phyloP scores from a whole-genome alignment of 2,329 filamentous ascomycete genomes.

The Polychaeton citri region DNA sequence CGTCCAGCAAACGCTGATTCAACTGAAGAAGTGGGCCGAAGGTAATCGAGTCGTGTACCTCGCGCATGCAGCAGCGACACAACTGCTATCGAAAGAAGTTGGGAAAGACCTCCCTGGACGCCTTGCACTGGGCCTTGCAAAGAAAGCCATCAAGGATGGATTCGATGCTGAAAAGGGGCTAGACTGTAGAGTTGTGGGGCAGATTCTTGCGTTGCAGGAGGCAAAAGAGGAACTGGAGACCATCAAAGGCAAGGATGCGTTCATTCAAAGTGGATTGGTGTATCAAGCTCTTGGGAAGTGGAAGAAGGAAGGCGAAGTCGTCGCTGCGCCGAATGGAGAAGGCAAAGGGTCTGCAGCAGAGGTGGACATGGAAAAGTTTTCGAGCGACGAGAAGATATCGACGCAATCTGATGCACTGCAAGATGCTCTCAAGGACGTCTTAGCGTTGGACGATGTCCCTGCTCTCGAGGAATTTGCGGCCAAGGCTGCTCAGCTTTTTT shows the following conservation, averaged over 20 bases:
- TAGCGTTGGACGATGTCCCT: neutral
- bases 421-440: neutral
- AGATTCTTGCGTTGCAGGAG: constrained; percentile 18
- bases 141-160: constrained; percentile 18
- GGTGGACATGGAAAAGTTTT: neutral
- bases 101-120: constrained; percentile 13
- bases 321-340: constrained; percentile 1
- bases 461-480: constrained; percentile 8
- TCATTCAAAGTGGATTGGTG: constrained; percentile 18
- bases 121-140: constrained; percentile 16
- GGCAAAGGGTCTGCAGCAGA: neutral
- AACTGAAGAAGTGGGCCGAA: constrained; percentile 18
- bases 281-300: constrained; percentile 11
- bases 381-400: neutral
- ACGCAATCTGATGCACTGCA: neutral
- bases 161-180: constrained; percentile 17
- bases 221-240: constrained; percentile 14
- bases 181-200: constrained; percentile 19
- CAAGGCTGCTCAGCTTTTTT: constrained; percentile 14
- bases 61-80: constrained; percentile 22
- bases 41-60: constrained; percentile 19
- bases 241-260: constrained; percentile 8
- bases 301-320: constrained; percentile 1
- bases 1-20: constrained; percentile 21
- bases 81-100: constrained; percentile 14